phyloP scores from a whole-genome alignment of 2,329 filamentous ascomycete species.

The Colletotrichum endophyticum region DNA sequence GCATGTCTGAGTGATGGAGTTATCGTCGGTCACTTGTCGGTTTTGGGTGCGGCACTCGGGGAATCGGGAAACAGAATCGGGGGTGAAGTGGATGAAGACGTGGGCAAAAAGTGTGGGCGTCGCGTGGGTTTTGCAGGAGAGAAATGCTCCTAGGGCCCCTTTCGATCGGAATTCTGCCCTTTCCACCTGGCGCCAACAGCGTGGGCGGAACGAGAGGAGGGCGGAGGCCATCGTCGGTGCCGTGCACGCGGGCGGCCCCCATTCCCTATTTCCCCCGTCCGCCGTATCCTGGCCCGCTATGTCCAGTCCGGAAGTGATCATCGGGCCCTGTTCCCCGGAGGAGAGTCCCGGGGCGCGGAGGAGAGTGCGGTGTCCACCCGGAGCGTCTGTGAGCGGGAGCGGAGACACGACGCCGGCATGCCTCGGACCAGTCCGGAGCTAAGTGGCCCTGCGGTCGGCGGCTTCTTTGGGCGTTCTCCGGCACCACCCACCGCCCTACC shows the following conservation, averaged over 20 bases:
- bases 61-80: neutral
- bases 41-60: neutral
- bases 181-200: neutral
- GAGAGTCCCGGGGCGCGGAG: neutral
- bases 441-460: no score
- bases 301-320: neutral
- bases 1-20: neutral
- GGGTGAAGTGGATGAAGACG: neutral
- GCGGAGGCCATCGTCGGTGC: neutral
- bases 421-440: neutral
- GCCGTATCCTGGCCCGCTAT: neutral
- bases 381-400: no score
- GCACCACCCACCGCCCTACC: neutral
- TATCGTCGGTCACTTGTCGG: neutral
- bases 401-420: neutral
- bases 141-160: neutral
- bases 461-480: no score
- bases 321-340: neutral
- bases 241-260: neutral
- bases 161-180: neutral
- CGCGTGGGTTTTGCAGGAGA: neutral
- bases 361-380: neutral
- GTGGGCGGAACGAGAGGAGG: neutral
- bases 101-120: neutral
- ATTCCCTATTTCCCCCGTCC: neutral